Base-by-base conservation (phyloP, 176 grass and related monocot genomes). In the Triticum urartu region DNA sequence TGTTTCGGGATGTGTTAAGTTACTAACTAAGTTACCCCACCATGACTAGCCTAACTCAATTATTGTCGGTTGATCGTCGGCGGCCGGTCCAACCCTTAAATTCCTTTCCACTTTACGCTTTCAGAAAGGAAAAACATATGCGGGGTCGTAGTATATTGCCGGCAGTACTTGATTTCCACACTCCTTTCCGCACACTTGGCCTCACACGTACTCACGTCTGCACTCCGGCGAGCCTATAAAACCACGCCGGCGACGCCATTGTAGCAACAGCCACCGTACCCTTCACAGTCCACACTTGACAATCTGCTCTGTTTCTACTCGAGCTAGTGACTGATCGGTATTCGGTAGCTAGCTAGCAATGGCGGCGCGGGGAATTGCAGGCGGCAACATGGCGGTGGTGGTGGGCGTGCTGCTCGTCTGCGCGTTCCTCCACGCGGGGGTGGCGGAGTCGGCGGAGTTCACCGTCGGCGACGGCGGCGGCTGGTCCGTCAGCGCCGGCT, bases 391-490 rank as follows among this genome's bases (percentile, higher is more conserved):
- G 14, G 77, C 22, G 6, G 38, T 73, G 14, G 32, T 64, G 1
- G 3, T 88, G 4, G 88, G 34, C 24, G 32, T 86, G 18, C 22
- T 86, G 7, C 68, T 95, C 79, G 42, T 92, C 56, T 89, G 80
- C 79, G 40, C 92, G 72, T 88, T 95, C 65, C 43, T 47, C 43
- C 43, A 47, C 0, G 43, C 43, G 43, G 11, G 43, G 43, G 43
- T 69, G 2, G 89, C 54, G 1, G 84, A 91, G 66, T 64, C 94
- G 64, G 91, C 84, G 4, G 81, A 91, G 22, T 91, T 81, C 91
- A 91, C 50, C 62, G 91, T 95, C 30, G 94, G 94, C 42, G 94
- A 88, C 78, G 7, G 86, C 14, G 15, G 83, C 20, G 84, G 91
- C 5, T 95, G 94, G 94, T 83, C 39, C 36, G 83, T 91, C 84